Conservation (phyloP, 768 basidiomycete species). For the Lactifluus echinatus region DNA sequence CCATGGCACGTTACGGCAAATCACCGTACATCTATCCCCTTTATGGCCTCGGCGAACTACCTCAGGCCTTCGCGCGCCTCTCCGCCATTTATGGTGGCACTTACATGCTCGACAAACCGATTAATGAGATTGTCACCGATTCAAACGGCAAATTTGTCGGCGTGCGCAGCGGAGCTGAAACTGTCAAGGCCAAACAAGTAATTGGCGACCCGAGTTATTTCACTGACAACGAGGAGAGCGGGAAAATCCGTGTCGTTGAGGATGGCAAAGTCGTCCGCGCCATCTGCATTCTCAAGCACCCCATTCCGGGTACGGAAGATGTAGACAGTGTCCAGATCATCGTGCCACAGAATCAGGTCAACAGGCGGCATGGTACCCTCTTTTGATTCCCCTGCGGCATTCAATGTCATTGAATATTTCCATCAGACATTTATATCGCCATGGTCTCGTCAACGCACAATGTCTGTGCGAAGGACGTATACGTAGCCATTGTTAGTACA, state of each 20-base stretch:
- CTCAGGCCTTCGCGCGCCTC: slow-evolving; percentile 96
- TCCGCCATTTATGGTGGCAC: slow-evolving; percentile 99
- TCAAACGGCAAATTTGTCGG: slow-evolving; percentile 84
- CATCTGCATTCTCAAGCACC: slow-evolving; percentile 96
- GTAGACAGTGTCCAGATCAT: slow-evolving; percentile 94
- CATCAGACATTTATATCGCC: slow-evolving; percentile 93
- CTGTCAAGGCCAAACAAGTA: slow-evolving; percentile 93
- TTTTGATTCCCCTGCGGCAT: neutral
- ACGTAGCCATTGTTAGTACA: slow-evolving; percentile 96
- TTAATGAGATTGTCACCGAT: slow-evolving; percentile 85
- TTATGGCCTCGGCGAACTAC: slow-evolving; percentile 97
- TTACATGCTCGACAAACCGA: slow-evolving; percentile 97
- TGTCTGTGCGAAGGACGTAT: slow-evolving; percentile 91
- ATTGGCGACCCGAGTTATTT: slow-evolving; percentile 99
- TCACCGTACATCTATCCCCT: slow-evolving; percentile 99
- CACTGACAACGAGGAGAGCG: slow-evolving; percentile 61
- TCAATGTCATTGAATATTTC: slow-evolving; percentile 6
- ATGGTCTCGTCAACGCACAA: slow-evolving; percentile 97
- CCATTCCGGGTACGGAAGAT: slow-evolving; percentile 95
- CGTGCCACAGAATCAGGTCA: slow-evolving; percentile 97
- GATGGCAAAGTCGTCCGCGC: slow-evolving; percentile 92
- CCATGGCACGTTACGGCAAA: slow-evolving; percentile 98
- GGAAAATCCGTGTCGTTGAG: slow-evolving; percentile 83
- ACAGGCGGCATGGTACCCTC: slow-evolving; percentile 75
- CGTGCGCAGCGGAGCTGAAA: slow-evolving; percentile 82